Conservation (phyloP, 2,329 filamentous ascomycete species). For the Penicillium vulpinum region DNA sequence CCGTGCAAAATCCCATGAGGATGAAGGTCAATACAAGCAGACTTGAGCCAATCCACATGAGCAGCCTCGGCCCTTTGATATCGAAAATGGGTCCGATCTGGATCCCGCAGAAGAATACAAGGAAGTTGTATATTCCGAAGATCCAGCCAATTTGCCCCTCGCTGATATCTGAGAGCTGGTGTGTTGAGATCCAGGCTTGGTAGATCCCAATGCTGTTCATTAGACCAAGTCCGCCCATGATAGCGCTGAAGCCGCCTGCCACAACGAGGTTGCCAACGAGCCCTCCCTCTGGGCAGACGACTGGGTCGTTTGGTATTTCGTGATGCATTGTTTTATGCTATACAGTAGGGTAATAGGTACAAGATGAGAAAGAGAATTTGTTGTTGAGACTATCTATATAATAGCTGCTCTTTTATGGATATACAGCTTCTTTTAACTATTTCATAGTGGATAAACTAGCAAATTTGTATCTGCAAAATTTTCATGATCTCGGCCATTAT, state of each 20-base stretch:
- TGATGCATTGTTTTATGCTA: slow-evolving; percentile 13
- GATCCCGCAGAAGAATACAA: slow-evolving; percentile 36
- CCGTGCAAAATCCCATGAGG: slow-evolving; percentile 18
- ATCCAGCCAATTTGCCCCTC: slow-evolving; percentile 42
- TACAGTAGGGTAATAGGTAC: neutral
- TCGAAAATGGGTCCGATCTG: slow-evolving; percentile 43
- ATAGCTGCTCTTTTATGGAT: neutral
- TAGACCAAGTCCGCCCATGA: slow-evolving; percentile 44
- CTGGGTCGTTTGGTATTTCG: slow-evolving; percentile 10
- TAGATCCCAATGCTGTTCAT: slow-evolving; percentile 43
- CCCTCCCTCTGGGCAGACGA: slow-evolving; percentile 44
- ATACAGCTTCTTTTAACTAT: neutral
- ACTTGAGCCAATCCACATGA: slow-evolving; percentile 17
- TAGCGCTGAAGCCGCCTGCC: slow-evolving; percentile 43
- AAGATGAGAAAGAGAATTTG: neutral
- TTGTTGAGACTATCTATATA: neutral
- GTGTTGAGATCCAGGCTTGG: slow-evolving; percentile 40
- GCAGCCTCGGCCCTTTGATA: slow-evolving; percentile 31
- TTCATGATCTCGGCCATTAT: slow-evolving; percentile 2
- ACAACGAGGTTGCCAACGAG: slow-evolving; percentile 47
- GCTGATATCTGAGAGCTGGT: slow-evolving; percentile 39
- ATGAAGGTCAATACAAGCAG: slow-evolving; percentile 35
- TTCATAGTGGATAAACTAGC: neutral
- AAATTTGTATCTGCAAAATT: neutral
- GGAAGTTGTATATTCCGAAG: slow-evolving; percentile 42